Evolutionary conservation across 371 early-diverging fungal genomes (phyloP).

Genomic region (Mucor indicus): DNA sequence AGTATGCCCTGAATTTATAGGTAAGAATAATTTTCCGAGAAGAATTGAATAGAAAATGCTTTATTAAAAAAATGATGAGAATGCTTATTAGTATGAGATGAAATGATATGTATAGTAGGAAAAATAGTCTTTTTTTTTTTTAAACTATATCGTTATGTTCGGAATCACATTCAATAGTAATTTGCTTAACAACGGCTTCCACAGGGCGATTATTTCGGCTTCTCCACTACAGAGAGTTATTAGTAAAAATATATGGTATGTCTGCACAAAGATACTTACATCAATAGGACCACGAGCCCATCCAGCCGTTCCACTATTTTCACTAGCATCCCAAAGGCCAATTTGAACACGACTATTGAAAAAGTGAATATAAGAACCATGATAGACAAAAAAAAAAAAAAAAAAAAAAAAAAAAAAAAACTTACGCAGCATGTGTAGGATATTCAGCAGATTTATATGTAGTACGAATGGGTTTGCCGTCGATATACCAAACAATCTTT

Average conservation of each 20-base stretch:
- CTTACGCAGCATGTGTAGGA: slow-evolving; percentile 39
- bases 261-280: too few relatives aligned
- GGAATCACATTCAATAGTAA: slow-evolving; percentile 29
- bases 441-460: slow-evolving; percentile 23
- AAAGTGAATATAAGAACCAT: too few relatives aligned
- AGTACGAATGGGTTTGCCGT: slow-evolving; percentile 27
- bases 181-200: slow-evolving; percentile 25
- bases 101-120: too few relatives aligned
- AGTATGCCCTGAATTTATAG: too few relatives aligned
- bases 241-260: not conserved
- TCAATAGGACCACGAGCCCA: slow-evolving; percentile 48
- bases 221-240: slow-evolving; percentile 24
- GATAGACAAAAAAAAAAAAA: too few relatives aligned
- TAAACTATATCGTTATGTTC: slow-evolving; percentile 25
- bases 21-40: too few relatives aligned
- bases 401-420: too few relatives aligned
- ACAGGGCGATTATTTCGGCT: slow-evolving; percentile 8
- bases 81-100: too few relatives aligned
- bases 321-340: slow-evolving; percentile 49
- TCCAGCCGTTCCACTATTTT: slow-evolving; percentile 39
- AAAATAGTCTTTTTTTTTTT: too few relatives aligned
- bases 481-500: slow-evolving; percentile 36
- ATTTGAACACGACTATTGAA: slow-evolving; percentile 42
- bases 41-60: too few relatives aligned
- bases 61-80: too few relatives aligned